Conservation (phyloP, 2,329 filamentous ascomycete genomes). For the Tolypocladium tropicale region DNA sequence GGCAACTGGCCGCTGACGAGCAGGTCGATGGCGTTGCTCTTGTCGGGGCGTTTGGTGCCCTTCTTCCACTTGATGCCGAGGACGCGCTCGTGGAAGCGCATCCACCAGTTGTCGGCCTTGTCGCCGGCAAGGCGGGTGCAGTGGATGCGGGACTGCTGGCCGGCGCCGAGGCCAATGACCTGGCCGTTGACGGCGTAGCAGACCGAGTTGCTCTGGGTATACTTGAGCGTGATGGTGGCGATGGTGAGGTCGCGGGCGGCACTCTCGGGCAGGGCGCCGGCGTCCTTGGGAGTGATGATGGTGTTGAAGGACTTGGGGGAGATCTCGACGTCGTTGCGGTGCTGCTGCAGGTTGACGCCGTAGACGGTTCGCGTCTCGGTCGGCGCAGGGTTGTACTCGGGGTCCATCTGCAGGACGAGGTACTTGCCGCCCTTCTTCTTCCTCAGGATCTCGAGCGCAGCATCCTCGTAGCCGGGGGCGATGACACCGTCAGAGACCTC, state of each 20-base stretch:
- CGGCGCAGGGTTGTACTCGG: conserved; percentile 69
- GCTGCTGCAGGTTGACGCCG: conserved; percentile 78
- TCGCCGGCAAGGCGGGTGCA: conserved; percentile 95
- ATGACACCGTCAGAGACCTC: conserved; percentile 97
- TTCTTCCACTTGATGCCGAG: conserved; percentile 93
- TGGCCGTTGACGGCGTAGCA: conserved; percentile 95
- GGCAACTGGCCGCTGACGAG: conserved; percentile 87
- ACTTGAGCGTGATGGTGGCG: conserved; percentile 94
- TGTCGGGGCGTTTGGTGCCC: conserved; percentile 90
- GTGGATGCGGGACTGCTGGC: conserved; percentile 96
- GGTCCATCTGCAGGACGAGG: conserved; percentile 90
- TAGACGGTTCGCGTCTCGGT: conserved; percentile 83
- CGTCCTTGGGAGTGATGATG: conserved; percentile 78
- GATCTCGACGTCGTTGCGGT: conserved; percentile 86
- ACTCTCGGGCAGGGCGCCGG: conserved; percentile 59
- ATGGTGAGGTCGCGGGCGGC: conserved; percentile 86
- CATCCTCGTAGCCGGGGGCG: conserved; percentile 74
- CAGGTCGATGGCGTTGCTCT: conserved; percentile 96
- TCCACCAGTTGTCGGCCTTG: conserved; percentile 99
- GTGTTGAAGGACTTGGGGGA: conserved; percentile 75
- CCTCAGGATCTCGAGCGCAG: conserved; percentile 80
- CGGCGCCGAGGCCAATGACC: conserved; percentile 86
- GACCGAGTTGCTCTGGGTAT: conserved; percentile 98
- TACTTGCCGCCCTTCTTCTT: conserved; percentile 99
- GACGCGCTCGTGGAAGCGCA: conserved; percentile 89